Conservation (phyloP, 495 filamentous ascomycete species). For the Xylaria intraflava region DNA sequence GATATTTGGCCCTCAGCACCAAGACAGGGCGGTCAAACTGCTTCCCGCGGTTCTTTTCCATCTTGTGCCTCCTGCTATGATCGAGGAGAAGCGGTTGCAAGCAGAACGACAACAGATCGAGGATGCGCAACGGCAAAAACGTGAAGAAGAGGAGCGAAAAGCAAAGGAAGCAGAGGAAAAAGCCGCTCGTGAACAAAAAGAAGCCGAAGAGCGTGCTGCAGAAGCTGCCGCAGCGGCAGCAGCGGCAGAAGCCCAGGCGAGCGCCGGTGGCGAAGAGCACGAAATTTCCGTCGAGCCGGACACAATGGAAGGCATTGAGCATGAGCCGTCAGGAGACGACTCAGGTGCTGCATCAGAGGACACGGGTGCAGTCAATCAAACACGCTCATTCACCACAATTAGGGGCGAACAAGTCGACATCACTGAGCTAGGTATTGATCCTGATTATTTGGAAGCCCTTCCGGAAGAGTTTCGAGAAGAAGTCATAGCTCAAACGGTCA, state of each 20-base stretch:
- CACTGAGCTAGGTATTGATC: constrained; percentile 87
- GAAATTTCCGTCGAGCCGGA: constrained; percentile 35
- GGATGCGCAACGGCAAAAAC: constrained; percentile 58
- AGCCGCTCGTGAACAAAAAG: constrained; percentile 45
- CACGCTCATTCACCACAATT: constrained; percentile 70
- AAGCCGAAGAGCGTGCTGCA: constrained; percentile 45
- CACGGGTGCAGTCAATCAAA: constrained; percentile 24
- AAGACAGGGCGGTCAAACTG: constrained; percentile 67
- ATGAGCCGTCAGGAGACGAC: constrained; percentile 53
- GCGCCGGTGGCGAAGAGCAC: constrained; percentile 9
- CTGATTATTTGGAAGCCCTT: constrained; percentile 85
- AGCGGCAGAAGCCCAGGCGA: constrained; percentile 31
- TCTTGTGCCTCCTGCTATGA: constrained; percentile 78
- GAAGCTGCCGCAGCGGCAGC: constrained; percentile 29
- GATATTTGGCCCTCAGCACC: constrained; percentile 61
- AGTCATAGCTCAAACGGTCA: constrained; percentile 81
- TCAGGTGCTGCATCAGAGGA: constrained; percentile 23
- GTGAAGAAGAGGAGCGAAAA: constrained; percentile 48
- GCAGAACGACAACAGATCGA: constrained; percentile 55
- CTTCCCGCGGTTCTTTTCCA: constrained; percentile 59
- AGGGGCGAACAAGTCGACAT: constrained; percentile 83
- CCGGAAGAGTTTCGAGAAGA: constrained; percentile 95
- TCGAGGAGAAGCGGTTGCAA: constrained; percentile 60
- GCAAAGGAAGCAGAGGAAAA: constrained; percentile 55
- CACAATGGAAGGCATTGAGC: constrained; percentile 85